Conservation (phyloP, 371 early-diverging fungal genomes). For the Mortierella sp. region DNA sequence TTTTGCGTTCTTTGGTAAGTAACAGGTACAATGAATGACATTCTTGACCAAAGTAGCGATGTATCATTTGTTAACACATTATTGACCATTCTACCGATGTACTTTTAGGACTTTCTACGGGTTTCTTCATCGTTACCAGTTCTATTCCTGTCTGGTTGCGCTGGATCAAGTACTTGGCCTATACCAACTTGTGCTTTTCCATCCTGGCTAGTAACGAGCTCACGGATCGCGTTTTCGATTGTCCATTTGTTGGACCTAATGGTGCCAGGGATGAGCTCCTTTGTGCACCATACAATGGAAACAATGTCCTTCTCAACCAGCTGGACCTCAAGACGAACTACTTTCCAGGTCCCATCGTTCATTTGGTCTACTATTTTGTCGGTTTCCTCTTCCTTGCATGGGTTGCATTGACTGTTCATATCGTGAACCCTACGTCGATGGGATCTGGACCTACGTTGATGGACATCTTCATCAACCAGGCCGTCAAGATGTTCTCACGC, state of each 20-base stretch:
- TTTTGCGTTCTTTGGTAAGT: conserved; percentile 54
- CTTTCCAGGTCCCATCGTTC: conserved; percentile 35
- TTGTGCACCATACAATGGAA: conserved; percentile 45
- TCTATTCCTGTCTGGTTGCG: conserved; percentile 51
- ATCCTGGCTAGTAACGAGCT: conserved; percentile 54
- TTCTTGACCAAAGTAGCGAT: not conserved
- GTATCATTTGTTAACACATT: not conserved
- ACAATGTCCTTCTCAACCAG: conserved; percentile 28
- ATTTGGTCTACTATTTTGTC: conserved; percentile 31
- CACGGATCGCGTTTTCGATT: conserved; percentile 38
- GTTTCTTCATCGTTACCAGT: conserved; percentile 49
- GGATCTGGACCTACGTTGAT: conserved; percentile 42
- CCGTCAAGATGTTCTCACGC: conserved; percentile 17
- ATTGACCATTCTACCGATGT: not conserved
- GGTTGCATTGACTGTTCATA: conserved; percentile 28
- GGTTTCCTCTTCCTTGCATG: conserved; percentile 46
- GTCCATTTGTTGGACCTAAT: conserved; percentile 26
- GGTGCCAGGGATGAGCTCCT: conserved; percentile 38
- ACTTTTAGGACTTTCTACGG: conserved; percentile 43
- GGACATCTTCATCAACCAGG: conserved; percentile 42
- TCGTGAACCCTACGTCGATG: conserved; percentile 55
- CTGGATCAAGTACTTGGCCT: conserved; percentile 52
- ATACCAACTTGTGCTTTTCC: conserved; percentile 30
- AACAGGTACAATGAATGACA: not conserved
- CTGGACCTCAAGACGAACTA: conserved; percentile 24